Base-by-base conservation (phyloP, 495 filamentous ascomycete species). In the Penicillium chermesinum region DNA sequence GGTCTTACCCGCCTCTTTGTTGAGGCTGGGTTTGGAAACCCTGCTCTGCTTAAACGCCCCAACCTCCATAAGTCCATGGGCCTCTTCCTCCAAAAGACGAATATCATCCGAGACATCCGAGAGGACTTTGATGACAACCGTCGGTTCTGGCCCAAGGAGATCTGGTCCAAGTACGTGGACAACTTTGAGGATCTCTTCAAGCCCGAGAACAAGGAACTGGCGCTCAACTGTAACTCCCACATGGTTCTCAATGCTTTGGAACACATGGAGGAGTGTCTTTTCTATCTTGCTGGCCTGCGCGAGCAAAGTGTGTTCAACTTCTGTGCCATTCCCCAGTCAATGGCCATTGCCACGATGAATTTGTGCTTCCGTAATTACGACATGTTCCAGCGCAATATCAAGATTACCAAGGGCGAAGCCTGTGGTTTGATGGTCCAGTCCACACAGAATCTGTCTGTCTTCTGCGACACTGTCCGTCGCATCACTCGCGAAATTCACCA, bases 231-330 rank as follows among this genome's bases (percentile, higher is more conserved):
- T 70, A 88, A 84, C 63, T 95, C 90, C 0, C 89, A 97, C 57
- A 94, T 98, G 91, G 83, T 96, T 16, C 72, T 97, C 33, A 87
- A 91, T 46, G 85, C 91, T 15, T 78, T 98, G 38, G 77, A 81
- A 62, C 89, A 95, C 54, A 89, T 82, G 21, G 88, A 95, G 52
- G 89, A 97, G 57, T 96, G 91, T 67, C 72, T 98, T 7, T 97
- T 90, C 73, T 98, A 98, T 74, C 87, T 98, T 70, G 94, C 94
- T 17, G 94, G 90, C 16, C 78, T 97, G 37, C 88, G 86, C 48
- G 93, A 98, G 65, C 93, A 97, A 71, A 93, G 87, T 64, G 89
- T 96, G n/a, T 98, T 98, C 85, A 97, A 98, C 75, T 98, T 98
- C 64, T 88, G 88, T 36, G 91, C 94, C 36, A 98, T 98, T 56